Percentiles rank a stretch among this genome's conserved stretches.
phyloP scores from a whole-genome alignment of 441 rosid species.

The Adansonia grandidieri region DNA sequence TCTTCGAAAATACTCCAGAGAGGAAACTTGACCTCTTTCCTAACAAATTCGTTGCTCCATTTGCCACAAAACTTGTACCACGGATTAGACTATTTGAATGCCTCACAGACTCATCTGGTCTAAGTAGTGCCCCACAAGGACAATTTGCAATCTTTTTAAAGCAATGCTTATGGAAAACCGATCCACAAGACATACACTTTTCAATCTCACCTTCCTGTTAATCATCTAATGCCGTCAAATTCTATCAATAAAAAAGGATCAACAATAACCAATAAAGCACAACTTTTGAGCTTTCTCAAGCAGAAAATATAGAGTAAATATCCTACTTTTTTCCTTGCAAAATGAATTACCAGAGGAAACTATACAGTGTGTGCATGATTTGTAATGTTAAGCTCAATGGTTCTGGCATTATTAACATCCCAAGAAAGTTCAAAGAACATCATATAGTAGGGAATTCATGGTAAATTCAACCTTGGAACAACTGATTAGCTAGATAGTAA shows the following conservation, averaged over 20 bases:
- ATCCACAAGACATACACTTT: slow-evolving; percentile 69
- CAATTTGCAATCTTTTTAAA: slow-evolving; percentile 66
- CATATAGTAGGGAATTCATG: background rate
- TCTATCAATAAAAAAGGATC: too few species aligned
- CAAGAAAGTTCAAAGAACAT: slow-evolving; percentile 4
- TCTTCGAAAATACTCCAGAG: slow-evolving; percentile 65
- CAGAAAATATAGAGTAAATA: background rate
- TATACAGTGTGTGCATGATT: background rate
- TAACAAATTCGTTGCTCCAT: slow-evolving; percentile 40
- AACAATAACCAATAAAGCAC: background rate
- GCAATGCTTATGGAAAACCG: slow-evolving; percentile 78
- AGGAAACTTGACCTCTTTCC: slow-evolving; percentile 61
- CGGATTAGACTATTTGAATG: slow-evolving; percentile 33
- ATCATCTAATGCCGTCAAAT: slow-evolving; percentile 26
- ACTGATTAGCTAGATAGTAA: background rate
- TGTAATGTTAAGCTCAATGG: background rate
- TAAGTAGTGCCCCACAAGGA: slow-evolving; percentile 61
- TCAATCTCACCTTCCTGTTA: slow-evolving; percentile 78
- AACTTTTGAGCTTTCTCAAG: slow-evolving; percentile 16
- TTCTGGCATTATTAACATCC: background rate
- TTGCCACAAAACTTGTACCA: slow-evolving; percentile 34
- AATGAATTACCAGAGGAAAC: background rate
- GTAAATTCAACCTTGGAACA: background rate
- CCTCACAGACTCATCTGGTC: slow-evolving; percentile 33
- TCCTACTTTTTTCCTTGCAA: background rate